phyloP scores from a whole-genome alignment of 768 basidiomycete species.

The Podaxis mareebaensis region DNA sequence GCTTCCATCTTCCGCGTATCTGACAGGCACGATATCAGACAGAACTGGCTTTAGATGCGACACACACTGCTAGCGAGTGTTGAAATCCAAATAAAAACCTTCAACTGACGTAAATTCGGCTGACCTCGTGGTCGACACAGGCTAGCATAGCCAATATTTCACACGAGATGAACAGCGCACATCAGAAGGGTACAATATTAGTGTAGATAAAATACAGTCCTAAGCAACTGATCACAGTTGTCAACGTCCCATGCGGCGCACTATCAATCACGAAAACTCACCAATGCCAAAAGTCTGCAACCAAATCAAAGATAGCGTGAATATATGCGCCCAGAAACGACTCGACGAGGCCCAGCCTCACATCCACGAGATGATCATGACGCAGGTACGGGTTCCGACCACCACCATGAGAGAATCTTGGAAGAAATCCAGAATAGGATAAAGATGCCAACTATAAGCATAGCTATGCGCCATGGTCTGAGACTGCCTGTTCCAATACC shows the following conservation, averaged over 20 bases:
- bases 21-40: too few species aligned
- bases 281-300: neutral
- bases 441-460: conserved; percentile 56
- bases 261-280: neutral
- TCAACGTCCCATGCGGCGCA: neutral
- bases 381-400: conserved; percentile 15
- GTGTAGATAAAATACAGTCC: neutral
- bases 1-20: too few species aligned
- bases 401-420: conserved; percentile 55
- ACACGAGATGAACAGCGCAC: too few species aligned
- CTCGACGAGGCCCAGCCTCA: neutral
- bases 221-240: neutral
- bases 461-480: conserved; percentile 68
- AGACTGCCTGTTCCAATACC: conserved; percentile 67
- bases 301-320: neutral
- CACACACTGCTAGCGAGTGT: too few species aligned
- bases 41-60: too few species aligned
- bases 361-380: neutral
- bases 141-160: too few species aligned
- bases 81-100: too few species aligned
- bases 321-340: neutral
- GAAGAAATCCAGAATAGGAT: conserved; percentile 57
- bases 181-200: neutral
- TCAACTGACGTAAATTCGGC: too few species aligned
- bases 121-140: too few species aligned